These are phyloP conservation scores for Phytophthora brassicae DNA, from an alignment of 352 stramenopile genomes.

Conservation along the genomic window DNA sequence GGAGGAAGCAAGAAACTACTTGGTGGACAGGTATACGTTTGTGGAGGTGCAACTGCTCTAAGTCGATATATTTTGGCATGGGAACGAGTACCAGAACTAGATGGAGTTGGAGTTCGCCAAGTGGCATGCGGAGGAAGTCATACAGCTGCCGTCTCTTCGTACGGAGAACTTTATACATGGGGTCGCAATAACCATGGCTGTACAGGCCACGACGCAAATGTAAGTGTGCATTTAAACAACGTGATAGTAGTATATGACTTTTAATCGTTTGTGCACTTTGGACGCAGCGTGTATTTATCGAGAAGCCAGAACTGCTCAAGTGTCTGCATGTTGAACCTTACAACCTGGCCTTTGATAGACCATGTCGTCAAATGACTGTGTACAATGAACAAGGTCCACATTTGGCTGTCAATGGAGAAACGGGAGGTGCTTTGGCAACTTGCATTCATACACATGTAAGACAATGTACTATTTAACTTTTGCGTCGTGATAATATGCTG, in stretches of 20 bases:
- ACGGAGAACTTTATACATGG: slow-evolving; percentile 93
- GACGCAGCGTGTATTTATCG: slow-evolving; percentile 61
- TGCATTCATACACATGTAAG: slow-evolving; percentile 89
- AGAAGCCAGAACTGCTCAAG: slow-evolving; percentile 69
- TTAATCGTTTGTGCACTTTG: slow-evolving; percentile 2
- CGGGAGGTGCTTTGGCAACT: slow-evolving; percentile 60
- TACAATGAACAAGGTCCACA: slow-evolving; percentile 89
- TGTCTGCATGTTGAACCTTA: slow-evolving; percentile 87
- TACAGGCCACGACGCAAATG: slow-evolving; percentile 73
- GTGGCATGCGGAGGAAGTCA: slow-evolving; percentile 89
- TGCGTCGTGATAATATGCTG: neutral
- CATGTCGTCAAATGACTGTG: slow-evolving; percentile 82
- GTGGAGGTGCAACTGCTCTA: slow-evolving; percentile 82
- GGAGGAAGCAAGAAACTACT: slow-evolving; percentile 59
- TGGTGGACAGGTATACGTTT: slow-evolving; percentile 88
- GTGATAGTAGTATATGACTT: neutral
- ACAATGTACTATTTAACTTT: neutral
- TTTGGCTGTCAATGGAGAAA: slow-evolving; percentile 84
- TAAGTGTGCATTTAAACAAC: slow-evolving; percentile 8
- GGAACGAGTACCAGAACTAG: slow-evolving; percentile 60
- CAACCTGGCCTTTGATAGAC: slow-evolving; percentile 85
- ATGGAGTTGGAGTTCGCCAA: slow-evolving; percentile 54
- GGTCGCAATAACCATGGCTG: slow-evolving; percentile 89
- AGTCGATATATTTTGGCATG: slow-evolving; percentile 76
- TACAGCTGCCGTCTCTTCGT: slow-evolving; percentile 85